A percentile compares a stretch with the other conserved stretches of the same genome.
Conservation (phyloP, 306 rosid species). For the Castanea sativa region DNA sequence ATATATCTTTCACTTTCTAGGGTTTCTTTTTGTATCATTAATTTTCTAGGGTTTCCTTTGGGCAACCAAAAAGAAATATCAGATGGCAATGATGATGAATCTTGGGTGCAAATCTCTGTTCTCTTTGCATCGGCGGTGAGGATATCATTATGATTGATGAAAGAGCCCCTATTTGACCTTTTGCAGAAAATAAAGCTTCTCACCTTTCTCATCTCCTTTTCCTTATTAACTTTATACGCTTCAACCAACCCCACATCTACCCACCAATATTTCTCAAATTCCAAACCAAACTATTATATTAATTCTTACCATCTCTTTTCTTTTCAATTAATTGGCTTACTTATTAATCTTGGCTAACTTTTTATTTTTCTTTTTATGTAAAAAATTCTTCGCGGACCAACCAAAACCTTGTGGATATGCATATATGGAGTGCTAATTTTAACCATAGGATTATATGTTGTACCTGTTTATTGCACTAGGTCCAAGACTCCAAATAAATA, state of each 20-base stretch:
- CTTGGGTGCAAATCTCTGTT: slow-evolving; percentile 75
- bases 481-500: slow-evolving; percentile 16
- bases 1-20: slow-evolving; percentile 37
- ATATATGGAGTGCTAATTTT: not conserved
- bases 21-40: slow-evolving; percentile 24
- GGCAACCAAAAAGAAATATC: slow-evolving; percentile 41
- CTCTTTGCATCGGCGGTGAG: slow-evolving; percentile 56
- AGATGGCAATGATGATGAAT: slow-evolving; percentile 79
- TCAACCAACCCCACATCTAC: slow-evolving; percentile 59
- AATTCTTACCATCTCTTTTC: slow-evolving; percentile 45
- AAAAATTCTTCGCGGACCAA: slow-evolving; percentile 27
- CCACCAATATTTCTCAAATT: slow-evolving; percentile 64
- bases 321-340: slow-evolving; percentile 18
- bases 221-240: slow-evolving; percentile 42
- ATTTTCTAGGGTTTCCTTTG: slow-evolving; percentile 36
- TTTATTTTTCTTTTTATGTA: slow-evolving; percentile 25
- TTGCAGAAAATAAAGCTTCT: slow-evolving; percentile 58
- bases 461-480: slow-evolving; percentile 39
- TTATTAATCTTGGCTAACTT: slow-evolving; percentile 42
- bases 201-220: slow-evolving; percentile 64
- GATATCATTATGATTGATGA: slow-evolving; percentile 66
- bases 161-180: slow-evolving; percentile 69
- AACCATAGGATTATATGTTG: slow-evolving; percentile 7
- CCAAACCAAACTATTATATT: slow-evolving; percentile 62
- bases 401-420: slow-evolving; percentile 5